phyloP scores from a whole-genome alignment of 2,329 filamentous ascomycete genomes.

The Penicillium sp. region DNA sequence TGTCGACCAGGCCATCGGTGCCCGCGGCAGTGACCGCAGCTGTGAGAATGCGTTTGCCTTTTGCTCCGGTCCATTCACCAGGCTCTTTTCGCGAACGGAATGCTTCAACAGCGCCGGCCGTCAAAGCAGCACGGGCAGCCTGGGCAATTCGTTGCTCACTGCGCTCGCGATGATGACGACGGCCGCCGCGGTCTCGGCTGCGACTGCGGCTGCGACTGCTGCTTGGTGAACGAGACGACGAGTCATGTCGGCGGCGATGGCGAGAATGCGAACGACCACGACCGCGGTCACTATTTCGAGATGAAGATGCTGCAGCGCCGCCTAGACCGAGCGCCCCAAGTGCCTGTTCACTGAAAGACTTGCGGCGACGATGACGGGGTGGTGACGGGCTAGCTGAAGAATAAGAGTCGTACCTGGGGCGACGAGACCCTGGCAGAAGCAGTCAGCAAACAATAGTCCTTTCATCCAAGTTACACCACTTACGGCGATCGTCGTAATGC shows the following conservation, averaged over 20 bases:
- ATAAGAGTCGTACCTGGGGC: constrained; percentile 27
- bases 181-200: constrained; percentile 44
- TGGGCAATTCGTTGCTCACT: constrained; percentile 64
- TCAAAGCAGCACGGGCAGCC: constrained; percentile 81
- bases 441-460: background rate
- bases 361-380: constrained; percentile 38
- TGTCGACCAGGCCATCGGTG: constrained; percentile 68
- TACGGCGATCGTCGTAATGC: constrained; percentile 44
- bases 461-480: constrained; percentile 14
- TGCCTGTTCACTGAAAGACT: constrained; percentile 46
- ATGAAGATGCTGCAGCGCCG: constrained; percentile 39
- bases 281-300: constrained; percentile 42
- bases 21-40: constrained; percentile 79
- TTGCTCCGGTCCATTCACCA: constrained; percentile 82
- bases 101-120: constrained; percentile 86
- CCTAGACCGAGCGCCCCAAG: constrained; percentile 55
- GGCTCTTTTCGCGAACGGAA: constrained; percentile 85
- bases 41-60: constrained; percentile 85
- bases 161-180: constrained; percentile 42
- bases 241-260: background rate
- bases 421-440: constrained; percentile 25
- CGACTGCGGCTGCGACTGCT: no score
- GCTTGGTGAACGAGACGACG: constrained; percentile 26
- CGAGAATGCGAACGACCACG: constrained; percentile 34
- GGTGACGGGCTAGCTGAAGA: constrained; percentile 40